Base-by-base conservation (phyloP, 2,329 filamentous ascomycete species). In the Elsinoe batatas region DNA sequence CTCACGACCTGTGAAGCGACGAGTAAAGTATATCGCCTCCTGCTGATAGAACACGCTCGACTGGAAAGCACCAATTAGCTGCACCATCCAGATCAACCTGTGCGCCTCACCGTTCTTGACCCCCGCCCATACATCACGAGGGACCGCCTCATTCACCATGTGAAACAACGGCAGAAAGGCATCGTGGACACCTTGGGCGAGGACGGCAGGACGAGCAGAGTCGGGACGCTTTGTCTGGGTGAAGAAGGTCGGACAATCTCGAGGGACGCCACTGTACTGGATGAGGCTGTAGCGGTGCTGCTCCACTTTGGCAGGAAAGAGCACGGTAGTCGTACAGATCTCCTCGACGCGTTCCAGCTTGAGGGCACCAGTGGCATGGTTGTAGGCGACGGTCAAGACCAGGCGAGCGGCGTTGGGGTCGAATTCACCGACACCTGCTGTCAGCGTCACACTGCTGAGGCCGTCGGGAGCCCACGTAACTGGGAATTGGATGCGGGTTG, bases 41-140 rank as follows among this genome's bases (percentile, higher is more conserved):
- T 33, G 13, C 44, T 49, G 22, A 15, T 49, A 49, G 15, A 13
- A n/a, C 12, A 49, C 32, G 26, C 44, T 49, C 26, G 30, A 33
- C 44, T 49, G 44, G 13, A 49, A 17, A 8, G 12, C 32, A 15
- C 44, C 44, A 20, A 49, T 49, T 3, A 49, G 44, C 13, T 35
- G 44, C 10, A 49, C 33, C 44, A 49, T 49, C 44, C 44, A 49
- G 10, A 17, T 20, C 44, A 49, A 49, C 8, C 44, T 49, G n/a
- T 30, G 44, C 26, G 30, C 44, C 44, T 49, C 44, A 12, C 44
- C 44, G 15, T 35, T 35, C 22, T 49, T 10, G 15, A 49, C 17
- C 3, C 13, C 30, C 15, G 26, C 7, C 44, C 44, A 49, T 6
- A 15, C 26, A 11, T 11, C 6, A 10, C 32, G 26, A n/a, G 44